A percentile compares a stretch with the other conserved stretches of the same genome.
These are phyloP conservation scores for Colletotrichum karsti DNA, from an alignment of 2,329 filamentous ascomycete species.

Conservation along the genomic window DNA sequence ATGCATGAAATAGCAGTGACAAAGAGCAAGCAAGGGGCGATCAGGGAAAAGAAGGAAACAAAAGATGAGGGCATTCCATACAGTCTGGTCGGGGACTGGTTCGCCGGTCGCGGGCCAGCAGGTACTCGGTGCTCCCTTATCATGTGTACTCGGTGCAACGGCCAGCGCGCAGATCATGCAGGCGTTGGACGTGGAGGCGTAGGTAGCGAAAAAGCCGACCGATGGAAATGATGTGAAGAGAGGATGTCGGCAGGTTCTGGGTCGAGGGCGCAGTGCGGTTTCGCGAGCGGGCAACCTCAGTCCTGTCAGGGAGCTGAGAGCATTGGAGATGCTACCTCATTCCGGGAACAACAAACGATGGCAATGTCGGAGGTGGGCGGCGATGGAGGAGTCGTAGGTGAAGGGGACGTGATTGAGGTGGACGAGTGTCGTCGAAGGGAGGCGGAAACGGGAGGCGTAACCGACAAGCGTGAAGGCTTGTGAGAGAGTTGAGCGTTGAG, in stretches of 20 bases:
- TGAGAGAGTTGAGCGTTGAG: too few species aligned
- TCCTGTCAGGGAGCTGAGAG: constrained; percentile 69
- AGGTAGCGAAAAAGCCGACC: background rate
- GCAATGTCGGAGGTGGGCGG: background rate
- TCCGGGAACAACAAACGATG: constrained; percentile 43
- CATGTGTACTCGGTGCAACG: constrained; percentile 44
- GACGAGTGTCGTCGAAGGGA: constrained; percentile 12
- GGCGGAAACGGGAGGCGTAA: constrained; percentile 14
- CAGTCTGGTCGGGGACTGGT: constrained; percentile 64
- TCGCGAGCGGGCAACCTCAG: constrained; percentile 49
- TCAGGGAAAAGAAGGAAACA: constrained; percentile 13
- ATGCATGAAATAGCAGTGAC: constrained; percentile 9
- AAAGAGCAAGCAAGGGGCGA: constrained; percentile 21
- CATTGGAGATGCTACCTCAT: constrained; percentile 66
- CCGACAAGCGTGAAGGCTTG: background rate
- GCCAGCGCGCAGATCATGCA: constrained; percentile 28
- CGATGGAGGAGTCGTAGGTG: background rate
- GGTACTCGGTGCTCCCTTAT: constrained; percentile 63
- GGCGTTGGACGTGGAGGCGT: constrained; percentile 18
- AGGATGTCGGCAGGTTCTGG: constrained; percentile 21
- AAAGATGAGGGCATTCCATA: constrained; percentile 46
- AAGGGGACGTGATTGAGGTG: constrained; percentile 10
- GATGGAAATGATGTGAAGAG: background rate
- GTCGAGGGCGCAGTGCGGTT: constrained; percentile 20
- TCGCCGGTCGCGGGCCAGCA: constrained; percentile 67